phyloP scores from a whole-genome alignment of 2,329 filamentous ascomycete species.

The Sporothrix humicola region DNA sequence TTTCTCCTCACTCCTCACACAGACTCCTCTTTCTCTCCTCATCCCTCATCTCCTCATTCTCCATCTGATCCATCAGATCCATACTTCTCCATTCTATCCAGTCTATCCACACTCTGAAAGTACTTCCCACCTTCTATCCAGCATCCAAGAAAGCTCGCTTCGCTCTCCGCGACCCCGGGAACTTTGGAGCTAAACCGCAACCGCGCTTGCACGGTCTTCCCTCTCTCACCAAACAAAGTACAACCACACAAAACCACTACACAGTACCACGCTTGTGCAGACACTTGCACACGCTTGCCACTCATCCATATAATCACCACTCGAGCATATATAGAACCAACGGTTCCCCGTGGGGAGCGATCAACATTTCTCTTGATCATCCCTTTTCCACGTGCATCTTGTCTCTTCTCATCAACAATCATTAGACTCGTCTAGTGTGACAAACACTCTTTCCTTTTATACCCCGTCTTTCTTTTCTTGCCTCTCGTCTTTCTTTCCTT shows the following conservation, averaged over 20 bases:
- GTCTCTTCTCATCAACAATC: constrained; percentile 11
- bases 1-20: background rate
- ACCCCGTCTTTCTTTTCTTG: constrained; percentile 9
- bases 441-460: background rate
- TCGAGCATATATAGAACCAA: constrained; percentile 25
- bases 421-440: background rate
- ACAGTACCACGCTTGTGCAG: no score
- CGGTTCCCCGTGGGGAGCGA: constrained; percentile 29
- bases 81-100: constrained; percentile 23
- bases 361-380: constrained; percentile 10
- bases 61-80: constrained; percentile 9
- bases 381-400: constrained; percentile 19
- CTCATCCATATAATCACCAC: constrained; percentile 23
- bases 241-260: no score
- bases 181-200: constrained; percentile 12
- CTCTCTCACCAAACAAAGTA: background rate
- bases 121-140: background rate
- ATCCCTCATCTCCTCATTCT: background rate
- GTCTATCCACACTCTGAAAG: constrained; percentile 3
- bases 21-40: background rate
- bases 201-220: background rate
- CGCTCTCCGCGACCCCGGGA: constrained; percentile 19
- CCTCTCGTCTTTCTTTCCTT: background rate
- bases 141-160: background rate
- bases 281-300: background rate